Conservation (phyloP, 2,329 filamentous ascomycete species). For the Colletotrichum lentis region DNA sequence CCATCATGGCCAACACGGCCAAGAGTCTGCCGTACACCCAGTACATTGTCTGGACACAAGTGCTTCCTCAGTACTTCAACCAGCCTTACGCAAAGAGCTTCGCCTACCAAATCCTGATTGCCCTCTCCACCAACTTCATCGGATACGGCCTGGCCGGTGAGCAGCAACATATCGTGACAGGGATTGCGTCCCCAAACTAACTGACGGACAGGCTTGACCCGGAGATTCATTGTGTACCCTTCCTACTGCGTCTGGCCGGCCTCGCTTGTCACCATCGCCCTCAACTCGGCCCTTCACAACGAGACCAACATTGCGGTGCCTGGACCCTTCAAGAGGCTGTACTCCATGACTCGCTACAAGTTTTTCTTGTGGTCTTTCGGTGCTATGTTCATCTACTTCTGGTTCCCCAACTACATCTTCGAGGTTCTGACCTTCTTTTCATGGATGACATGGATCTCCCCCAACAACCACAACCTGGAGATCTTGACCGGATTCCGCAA, state of each 20-base stretch:
- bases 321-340: slow-evolving; percentile 53
- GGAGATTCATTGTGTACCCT: slow-evolving; percentile 62
- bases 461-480: slow-evolving; percentile 50
- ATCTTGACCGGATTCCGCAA: slow-evolving; percentile 49
- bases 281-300: slow-evolving; percentile 59
- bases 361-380: slow-evolving; percentile 57
- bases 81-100: slow-evolving; percentile 58
- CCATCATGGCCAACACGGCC: slow-evolving; percentile 66
- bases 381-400: slow-evolving; percentile 63
- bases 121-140: slow-evolving; percentile 61
- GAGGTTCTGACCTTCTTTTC: slow-evolving; percentile 57
- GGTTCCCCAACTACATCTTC: slow-evolving; percentile 63
- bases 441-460: slow-evolving; percentile 64
- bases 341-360: slow-evolving; percentile 54
- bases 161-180: not conserved
- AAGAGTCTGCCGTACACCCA: slow-evolving; percentile 57
- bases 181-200: not conserved
- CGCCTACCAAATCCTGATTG: slow-evolving; percentile 60
- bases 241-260: slow-evolving; percentile 63
- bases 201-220: slow-evolving; percentile 43
- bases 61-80: slow-evolving; percentile 58
- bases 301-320: slow-evolving; percentile 51
- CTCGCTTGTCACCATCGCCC: slow-evolving; percentile 58
- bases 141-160: slow-evolving; percentile 63
- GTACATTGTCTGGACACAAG: slow-evolving; percentile 60